These are phyloP conservation scores for Coemansia sp. DNA, from an alignment of 192 early-diverging fungal genomes.

Conservation along the genomic window DNA sequence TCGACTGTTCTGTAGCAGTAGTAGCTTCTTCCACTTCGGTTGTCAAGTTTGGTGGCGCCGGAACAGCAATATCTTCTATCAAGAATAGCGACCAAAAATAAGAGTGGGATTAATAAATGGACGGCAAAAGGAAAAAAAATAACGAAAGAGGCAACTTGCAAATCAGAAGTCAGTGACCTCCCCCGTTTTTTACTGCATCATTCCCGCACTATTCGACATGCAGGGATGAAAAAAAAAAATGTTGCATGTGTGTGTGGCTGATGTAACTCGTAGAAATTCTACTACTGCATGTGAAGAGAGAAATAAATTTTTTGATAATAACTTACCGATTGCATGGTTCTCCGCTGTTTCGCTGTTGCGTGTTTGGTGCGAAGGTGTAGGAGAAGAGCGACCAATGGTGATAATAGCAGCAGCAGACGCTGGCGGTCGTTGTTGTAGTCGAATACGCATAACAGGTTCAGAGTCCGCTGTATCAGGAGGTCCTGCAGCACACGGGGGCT, in stretches of 20 bases:
- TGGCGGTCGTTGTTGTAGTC: conserved; percentile 25
- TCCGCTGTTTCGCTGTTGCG: not conserved
- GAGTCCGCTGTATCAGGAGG: not conserved
- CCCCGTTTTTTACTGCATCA: not conserved
- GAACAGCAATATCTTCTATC: not conserved
- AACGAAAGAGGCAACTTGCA: not conserved
- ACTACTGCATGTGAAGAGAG: not conserved
- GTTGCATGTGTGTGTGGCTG: not conserved
- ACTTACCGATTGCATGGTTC: conserved; percentile 1
- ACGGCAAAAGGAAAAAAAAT: not conserved
- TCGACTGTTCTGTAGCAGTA: not conserved
- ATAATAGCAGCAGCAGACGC: not conserved
- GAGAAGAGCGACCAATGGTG: not conserved
- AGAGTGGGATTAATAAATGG: not conserved
- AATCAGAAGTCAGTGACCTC: not conserved
- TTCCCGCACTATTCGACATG: conserved; percentile 1
- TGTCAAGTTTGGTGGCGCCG: not conserved
- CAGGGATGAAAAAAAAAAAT: not conserved
- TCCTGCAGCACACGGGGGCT: not conserved
- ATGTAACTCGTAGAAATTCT: not conserved
- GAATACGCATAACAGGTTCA: conserved; percentile 37
- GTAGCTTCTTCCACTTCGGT: not conserved
- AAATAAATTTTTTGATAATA: not conserved
- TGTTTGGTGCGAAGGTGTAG: not conserved
- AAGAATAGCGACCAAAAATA: not conserved